Evolutionary conservation across 352 stramenopile genomes (phyloP).

Genomic region (Ophiocytium majus): DNA sequence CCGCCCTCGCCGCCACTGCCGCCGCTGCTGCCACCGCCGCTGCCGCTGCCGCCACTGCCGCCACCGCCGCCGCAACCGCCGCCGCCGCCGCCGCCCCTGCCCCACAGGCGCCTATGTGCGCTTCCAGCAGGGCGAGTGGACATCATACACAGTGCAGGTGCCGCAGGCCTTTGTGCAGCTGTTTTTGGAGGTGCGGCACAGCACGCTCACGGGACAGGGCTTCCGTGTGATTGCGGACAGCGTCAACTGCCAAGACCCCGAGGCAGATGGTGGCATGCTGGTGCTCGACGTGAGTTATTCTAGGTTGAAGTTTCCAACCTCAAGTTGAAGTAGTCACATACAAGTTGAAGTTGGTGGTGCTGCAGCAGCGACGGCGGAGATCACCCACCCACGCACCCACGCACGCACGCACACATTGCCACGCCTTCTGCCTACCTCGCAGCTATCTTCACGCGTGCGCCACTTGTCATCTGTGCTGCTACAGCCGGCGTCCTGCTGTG

Average conservation of each 20-base stretch:
- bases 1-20: too few species aligned
- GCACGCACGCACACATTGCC: neutral
- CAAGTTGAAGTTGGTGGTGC: neutral
- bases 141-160: neutral
- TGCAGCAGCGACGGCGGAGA: neutral
- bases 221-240: constrained; percentile 7
- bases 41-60: too few species aligned
- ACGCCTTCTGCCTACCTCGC: neutral
- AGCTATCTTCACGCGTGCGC: neutral
- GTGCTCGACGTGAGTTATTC: constrained; percentile 3
- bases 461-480: neutral
- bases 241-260: constrained; percentile 17
- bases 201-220: neutral
- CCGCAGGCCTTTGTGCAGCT: neutral
- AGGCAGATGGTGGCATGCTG: neutral
- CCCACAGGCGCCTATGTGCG: neutral
- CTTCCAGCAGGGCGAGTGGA: neutral
- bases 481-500: neutral
- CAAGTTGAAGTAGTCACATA: neutral
- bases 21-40: too few species aligned
- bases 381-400: neutral
- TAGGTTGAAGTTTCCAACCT: neutral
- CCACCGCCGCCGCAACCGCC: too few species aligned
- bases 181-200: neutral
- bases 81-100: neutral